These are phyloP conservation scores for Ogataea polymorpha DNA, from an alignment of 805 yeast genomes.

Conservation along the genomic window DNA sequence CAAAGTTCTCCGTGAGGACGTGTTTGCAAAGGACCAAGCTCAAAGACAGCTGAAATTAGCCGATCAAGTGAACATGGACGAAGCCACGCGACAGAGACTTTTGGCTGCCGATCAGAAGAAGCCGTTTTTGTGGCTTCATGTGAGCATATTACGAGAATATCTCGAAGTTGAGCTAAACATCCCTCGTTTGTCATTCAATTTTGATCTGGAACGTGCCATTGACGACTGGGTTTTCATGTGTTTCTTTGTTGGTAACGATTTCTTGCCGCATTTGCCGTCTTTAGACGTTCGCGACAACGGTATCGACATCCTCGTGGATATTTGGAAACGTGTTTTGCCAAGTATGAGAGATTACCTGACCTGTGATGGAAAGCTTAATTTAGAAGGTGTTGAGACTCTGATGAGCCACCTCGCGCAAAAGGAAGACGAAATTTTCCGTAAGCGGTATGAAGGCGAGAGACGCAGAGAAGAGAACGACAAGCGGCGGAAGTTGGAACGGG, in stretches of 20 bases:
- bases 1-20: constrained; percentile 91
- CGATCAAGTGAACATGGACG: constrained; percentile 57
- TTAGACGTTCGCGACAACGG: constrained; percentile 94
- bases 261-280: constrained; percentile 93
- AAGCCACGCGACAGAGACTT: constrained; percentile 47
- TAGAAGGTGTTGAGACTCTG: constrained; percentile 72
- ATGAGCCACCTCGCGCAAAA: constrained; percentile 61
- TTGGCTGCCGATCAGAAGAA: constrained; percentile 51
- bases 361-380: constrained; percentile 79
- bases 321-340: constrained; percentile 80
- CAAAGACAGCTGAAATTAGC: constrained; percentile 41
- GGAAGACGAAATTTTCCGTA: constrained; percentile 76
- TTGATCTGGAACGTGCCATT: constrained; percentile 90
- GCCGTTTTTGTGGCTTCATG: constrained; percentile 93
- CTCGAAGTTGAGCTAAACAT: constrained; percentile 75
- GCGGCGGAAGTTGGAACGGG: constrained; percentile 49
- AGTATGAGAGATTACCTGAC: constrained; percentile 74
- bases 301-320: constrained; percentile 71
- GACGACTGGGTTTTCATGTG: constrained; percentile 99
- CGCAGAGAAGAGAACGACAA: constrained; percentile 64
- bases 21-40: constrained; percentile 71
- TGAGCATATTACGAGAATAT: constrained; percentile 83
- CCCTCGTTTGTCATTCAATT: constrained; percentile 66
- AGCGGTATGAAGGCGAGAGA: constrained; percentile 64
- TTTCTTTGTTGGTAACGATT: constrained; percentile 98